phyloP scores from a whole-genome alignment of 495 filamentous ascomycete species.

The Ascodesmis nigricans region DNA sequence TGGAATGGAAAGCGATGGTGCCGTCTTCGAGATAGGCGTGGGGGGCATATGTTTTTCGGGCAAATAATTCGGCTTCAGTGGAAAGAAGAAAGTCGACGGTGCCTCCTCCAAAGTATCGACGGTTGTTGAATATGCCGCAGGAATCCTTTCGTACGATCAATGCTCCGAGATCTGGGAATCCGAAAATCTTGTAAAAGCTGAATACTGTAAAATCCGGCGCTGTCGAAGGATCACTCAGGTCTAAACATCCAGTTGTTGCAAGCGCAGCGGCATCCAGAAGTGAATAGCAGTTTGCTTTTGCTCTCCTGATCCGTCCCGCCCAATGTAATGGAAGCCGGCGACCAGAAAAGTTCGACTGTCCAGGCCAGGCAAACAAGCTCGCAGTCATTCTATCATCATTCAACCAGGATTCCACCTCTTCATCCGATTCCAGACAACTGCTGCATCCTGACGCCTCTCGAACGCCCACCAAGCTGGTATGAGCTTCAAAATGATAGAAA shows the following conservation, averaged over 20 bases:
- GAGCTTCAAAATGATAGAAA: constrained; percentile 60
- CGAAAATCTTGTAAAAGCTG: constrained; percentile 94
- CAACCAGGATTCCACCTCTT: constrained; percentile 49
- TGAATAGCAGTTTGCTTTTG: constrained; percentile 32
- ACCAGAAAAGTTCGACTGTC: constrained; percentile 90
- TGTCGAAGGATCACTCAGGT: constrained; percentile 35
- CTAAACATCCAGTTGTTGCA: constrained; percentile 52
- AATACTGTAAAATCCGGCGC: constrained; percentile 75
- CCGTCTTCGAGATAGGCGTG: constrained; percentile 78
- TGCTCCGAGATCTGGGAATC: constrained; percentile 78
- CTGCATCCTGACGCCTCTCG: constrained; percentile 45
- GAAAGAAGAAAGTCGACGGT: constrained; percentile 58
- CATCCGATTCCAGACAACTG: constrained; percentile 42
- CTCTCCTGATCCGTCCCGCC: constrained; percentile 33
- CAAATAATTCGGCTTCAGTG: constrained; percentile 21
- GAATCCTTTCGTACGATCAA: constrained; percentile 54
- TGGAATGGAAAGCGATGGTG: constrained; percentile 70
- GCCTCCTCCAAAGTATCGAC: constrained; percentile 81
- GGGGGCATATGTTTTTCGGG: constrained; percentile 42
- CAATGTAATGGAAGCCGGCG: constrained; percentile 49
- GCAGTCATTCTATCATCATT: constrained; percentile 15
- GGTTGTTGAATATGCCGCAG: constrained; percentile 34
- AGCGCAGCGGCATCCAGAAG: constrained; percentile 81
- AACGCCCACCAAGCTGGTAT: constrained; percentile 73
- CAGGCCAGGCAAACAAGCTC: constrained; percentile 61